phyloP scores from a whole-genome alignment of 73 alveolate genomes.

The Durusdinium trenchii region DNA sequence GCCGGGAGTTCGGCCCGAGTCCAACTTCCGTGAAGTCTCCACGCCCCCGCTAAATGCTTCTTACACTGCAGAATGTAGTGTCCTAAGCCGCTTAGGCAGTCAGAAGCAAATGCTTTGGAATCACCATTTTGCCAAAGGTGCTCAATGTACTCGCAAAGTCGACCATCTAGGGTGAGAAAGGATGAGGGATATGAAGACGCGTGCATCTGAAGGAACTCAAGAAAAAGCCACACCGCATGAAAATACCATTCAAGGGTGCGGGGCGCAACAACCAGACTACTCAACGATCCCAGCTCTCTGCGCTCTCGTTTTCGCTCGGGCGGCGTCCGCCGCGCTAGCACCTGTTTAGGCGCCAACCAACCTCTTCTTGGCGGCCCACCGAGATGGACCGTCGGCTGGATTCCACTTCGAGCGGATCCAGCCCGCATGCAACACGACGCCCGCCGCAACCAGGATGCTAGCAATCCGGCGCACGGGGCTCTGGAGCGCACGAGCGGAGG shows the following conservation, averaged over 20 bases:
- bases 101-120: background rate
- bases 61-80: background rate
- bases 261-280: background rate
- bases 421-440: background rate
- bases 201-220: background rate
- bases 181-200: background rate
- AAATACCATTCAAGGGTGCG: background rate
- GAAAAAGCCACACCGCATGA: background rate
- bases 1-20: background rate
- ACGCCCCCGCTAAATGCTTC: background rate
- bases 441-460: background rate
- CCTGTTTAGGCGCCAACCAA: background rate
- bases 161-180: background rate
- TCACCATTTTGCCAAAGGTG: background rate
- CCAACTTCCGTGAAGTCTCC: background rate
- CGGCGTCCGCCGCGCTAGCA: background rate
- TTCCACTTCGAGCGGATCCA: background rate
- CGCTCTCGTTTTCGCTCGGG: background rate
- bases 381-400: slow-evolving; percentile 11
- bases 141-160: background rate
- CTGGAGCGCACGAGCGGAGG: background rate
- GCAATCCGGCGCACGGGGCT: background rate
- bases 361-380: background rate
- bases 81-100: background rate
- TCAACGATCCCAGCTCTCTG: background rate